Base-by-base conservation (phyloP, 768 basidiomycete species). In the Flagelloscypha sp. region DNA sequence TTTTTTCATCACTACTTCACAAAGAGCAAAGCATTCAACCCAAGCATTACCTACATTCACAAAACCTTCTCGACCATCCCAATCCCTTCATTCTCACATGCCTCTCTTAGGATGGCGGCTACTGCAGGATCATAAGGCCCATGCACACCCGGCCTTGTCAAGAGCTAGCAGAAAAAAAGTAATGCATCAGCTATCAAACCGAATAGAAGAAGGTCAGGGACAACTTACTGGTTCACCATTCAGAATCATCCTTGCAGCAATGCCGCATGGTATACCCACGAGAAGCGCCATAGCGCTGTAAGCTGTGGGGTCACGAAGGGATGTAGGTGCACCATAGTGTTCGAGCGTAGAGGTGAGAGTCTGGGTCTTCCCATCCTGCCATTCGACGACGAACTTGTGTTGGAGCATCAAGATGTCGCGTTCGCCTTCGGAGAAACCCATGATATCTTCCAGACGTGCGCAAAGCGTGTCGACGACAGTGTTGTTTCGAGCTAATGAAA, bases 331-430 rank as follows among this genome's bases (percentile, higher is more conserved):
- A 24, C 93, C 94, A 50, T 93, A 95, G 34, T 74, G 75, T 57
- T 95, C 88, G 13, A 97, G 71, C 6, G 93, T 92, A 30, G 92
- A 88, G 1, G 94, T 97, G 49, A 88, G 62, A 19, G 76, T 89
- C 65, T 92, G 76, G 61, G 72, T 64, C 31, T 61, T 70, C 30
- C 94, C 92, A 50, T 97, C 88, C 22, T 73, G 68, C 74, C 84
- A 85, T 54, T 92, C 80, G 24, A 98, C 80, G 48, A 88, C 63
- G 55, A 99, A 98, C 67, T 93, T 94, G 74, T 99, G 94, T 63
- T 97, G 94, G 36, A 99, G 77, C 80, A 98, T 88, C 41, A 99
- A 87, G 42, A 98, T 75, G 58, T 99, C 94, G 8, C 88, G 81
- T 61, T 98, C 92, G 44, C 87, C 88, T 30, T 68, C 61, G 44